Conservation (phyloP, 2,329 filamentous ascomycete genomes). For the Paradendryphiella salina region DNA sequence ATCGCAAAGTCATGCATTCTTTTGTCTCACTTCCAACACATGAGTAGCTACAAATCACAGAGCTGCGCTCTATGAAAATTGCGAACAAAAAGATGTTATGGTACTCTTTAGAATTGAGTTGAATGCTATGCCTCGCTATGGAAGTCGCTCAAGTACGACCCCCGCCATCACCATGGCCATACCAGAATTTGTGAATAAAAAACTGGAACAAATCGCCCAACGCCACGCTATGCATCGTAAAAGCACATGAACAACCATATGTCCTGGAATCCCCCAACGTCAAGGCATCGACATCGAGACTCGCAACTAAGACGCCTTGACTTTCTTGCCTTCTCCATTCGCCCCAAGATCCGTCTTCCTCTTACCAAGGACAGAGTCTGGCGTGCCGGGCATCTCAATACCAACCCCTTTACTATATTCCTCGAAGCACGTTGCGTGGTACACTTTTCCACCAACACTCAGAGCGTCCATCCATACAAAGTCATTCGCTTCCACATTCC, state of each 20-base stretch:
- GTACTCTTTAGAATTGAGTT: not conserved
- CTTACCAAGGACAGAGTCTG: constrained; percentile 46
- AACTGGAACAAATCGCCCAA: not conserved
- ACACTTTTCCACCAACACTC: constrained; percentile 76
- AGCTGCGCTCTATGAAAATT: not conserved
- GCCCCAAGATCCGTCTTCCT: constrained; percentile 37
- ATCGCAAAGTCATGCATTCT: too few species aligned
- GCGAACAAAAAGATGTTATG: not conserved
- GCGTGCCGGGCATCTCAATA: constrained; percentile 40
- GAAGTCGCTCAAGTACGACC: not conserved
- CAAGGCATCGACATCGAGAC: not conserved
- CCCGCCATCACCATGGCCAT: not conserved
- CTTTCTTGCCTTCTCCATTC: constrained; percentile 38
- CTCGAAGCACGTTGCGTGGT: constrained; percentile 85
- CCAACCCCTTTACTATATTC: constrained; percentile 57
- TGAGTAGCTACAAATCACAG: not conserved
- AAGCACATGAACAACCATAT: not conserved
- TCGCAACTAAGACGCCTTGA: constrained; percentile 25
- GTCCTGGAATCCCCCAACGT: not conserved
- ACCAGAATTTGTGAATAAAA: not conserved
- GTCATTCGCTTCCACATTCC: constrained; percentile 90
- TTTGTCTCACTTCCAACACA: too few species aligned
- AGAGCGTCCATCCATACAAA: constrained; percentile 95
- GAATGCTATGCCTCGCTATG: not conserved
- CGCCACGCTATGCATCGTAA: constrained; percentile 21